Conservation (phyloP, 140 eudicot species). For the Oenanthe javanica region DNA sequence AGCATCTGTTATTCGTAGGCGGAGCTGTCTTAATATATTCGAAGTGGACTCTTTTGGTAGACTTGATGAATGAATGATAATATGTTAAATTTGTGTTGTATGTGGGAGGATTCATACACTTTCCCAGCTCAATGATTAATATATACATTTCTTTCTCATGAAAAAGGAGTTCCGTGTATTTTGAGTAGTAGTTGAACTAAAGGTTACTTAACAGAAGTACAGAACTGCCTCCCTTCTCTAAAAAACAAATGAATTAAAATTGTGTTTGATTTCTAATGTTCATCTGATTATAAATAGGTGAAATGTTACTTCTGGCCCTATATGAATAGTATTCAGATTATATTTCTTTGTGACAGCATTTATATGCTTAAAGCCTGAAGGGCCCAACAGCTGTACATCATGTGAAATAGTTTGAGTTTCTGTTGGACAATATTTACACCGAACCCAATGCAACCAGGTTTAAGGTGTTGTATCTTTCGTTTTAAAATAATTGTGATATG, state of each 20-base stretch:
- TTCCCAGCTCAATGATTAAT: neutral
- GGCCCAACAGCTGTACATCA: neutral
- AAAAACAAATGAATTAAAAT: neutral
- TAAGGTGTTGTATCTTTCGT: neutral
- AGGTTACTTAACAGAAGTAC: neutral
- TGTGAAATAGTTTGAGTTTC: neutral
- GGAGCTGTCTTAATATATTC: neutral
- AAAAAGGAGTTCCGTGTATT: neutral
- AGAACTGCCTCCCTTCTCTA: neutral
- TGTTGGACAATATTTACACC: neutral
- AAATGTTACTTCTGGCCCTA: neutral
- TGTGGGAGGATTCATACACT: neutral
- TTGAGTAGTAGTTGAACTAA: neutral
- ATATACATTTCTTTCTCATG: neutral
- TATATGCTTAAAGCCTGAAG: neutral
- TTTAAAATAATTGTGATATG: neutral
- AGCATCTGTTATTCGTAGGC: neutral
- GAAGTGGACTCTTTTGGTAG: neutral
- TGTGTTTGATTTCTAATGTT: neutral
- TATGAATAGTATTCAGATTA: neutral
- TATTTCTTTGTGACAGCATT: neutral
- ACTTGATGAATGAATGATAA: neutral
- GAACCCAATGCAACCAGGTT: neutral
- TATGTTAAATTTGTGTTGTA: neutral
- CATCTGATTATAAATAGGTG: neutral